Evolutionary conservation across 176 grass and related monocot species (phyloP).

Genomic region (Musa itinerans): DNA sequence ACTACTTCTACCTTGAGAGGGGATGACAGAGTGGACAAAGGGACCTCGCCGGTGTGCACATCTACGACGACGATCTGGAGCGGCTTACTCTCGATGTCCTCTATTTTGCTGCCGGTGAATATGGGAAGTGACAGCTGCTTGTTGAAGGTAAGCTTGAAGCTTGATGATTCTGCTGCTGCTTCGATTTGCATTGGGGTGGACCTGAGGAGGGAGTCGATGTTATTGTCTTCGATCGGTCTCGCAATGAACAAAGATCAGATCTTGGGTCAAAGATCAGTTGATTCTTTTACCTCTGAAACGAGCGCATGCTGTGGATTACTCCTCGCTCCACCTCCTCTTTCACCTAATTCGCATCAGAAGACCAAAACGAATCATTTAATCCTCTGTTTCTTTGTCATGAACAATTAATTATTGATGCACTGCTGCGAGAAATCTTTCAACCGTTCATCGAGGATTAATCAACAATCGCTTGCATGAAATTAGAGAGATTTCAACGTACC

Average conservation of each 20-base stretch:
- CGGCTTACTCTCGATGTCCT: conserved; percentile 18
- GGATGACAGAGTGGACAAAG: conserved; percentile 1
- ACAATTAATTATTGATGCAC: too few species aligned
- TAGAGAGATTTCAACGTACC: conserved; percentile 21
- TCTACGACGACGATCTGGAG: conserved; percentile 57
- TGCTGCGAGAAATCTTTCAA: too few species aligned
- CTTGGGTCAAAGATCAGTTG: too few species aligned
- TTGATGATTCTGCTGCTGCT: conserved; percentile 9
- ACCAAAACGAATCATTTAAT: not conserved
- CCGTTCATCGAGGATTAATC: too few species aligned
- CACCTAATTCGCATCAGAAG: conserved; percentile 33
- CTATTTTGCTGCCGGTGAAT: conserved; percentile 91
- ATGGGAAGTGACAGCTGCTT: conserved; percentile 36
- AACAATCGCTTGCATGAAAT: not conserved
- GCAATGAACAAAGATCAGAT: conserved; percentile 1
- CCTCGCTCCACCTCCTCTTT: conserved; percentile 70
- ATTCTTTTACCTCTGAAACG: conserved; percentile 36
- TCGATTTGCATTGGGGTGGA: conserved; percentile 24
- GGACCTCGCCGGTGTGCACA: not conserved
- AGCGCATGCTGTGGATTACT: conserved; percentile 42
- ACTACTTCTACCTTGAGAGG: conserved; percentile 63
- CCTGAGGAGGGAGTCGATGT: conserved; percentile 13
- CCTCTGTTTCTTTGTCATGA: not conserved
- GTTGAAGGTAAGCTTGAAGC: conserved; percentile 49
- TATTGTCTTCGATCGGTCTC: not conserved